Conservation (phyloP, 805 yeast genomes). For the Blastobotrys peoriensis region DNA sequence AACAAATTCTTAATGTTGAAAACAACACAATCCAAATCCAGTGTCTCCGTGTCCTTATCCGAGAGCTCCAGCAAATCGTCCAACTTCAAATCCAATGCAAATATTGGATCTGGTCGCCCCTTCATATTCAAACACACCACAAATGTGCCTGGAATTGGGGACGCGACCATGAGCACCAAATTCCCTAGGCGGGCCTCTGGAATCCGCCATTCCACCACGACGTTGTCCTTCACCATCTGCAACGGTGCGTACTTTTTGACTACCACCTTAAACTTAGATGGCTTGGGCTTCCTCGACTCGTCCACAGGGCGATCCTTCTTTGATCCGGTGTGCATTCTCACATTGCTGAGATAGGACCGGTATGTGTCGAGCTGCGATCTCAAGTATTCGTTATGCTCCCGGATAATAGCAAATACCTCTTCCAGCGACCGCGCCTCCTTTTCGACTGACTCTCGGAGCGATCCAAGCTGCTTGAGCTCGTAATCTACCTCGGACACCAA, state of each 20-base stretch:
- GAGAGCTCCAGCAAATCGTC: slow-evolving; percentile 31
- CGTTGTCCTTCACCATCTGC: slow-evolving; percentile 25
- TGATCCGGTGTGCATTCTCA: slow-evolving; percentile 29
- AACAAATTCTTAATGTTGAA: slow-evolving; percentile 23
- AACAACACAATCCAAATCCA: slow-evolving; percentile 28
- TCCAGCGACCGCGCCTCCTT: slow-evolving; percentile 29
- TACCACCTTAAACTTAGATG: slow-evolving; percentile 12
- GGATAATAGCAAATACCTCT: slow-evolving; percentile 27
- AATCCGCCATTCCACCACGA: slow-evolving; percentile 24
- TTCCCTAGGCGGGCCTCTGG: slow-evolving; percentile 22
- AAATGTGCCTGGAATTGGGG: slow-evolving; percentile 29
- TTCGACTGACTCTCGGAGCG: slow-evolving; percentile 26
- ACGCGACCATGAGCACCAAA: slow-evolving; percentile 24
- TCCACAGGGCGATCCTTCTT: slow-evolving; percentile 20
- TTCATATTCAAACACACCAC: slow-evolving; percentile 27
- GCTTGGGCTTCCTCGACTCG: slow-evolving; percentile 7
- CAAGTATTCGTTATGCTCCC: slow-evolving; percentile 33
- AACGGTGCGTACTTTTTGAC: slow-evolving; percentile 24
- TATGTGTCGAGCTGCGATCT: slow-evolving; percentile 32
- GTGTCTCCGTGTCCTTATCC: slow-evolving; percentile 17
- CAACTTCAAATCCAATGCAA: slow-evolving; percentile 28
- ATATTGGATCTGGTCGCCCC: slow-evolving; percentile 27
- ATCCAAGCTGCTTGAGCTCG: slow-evolving; percentile 31
- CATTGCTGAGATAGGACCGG: slow-evolving; percentile 31
- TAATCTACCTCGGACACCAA: slow-evolving; percentile 30